Conservation (phyloP, 768 basidiomycete species). For the Tubosaeta sp. region DNA sequence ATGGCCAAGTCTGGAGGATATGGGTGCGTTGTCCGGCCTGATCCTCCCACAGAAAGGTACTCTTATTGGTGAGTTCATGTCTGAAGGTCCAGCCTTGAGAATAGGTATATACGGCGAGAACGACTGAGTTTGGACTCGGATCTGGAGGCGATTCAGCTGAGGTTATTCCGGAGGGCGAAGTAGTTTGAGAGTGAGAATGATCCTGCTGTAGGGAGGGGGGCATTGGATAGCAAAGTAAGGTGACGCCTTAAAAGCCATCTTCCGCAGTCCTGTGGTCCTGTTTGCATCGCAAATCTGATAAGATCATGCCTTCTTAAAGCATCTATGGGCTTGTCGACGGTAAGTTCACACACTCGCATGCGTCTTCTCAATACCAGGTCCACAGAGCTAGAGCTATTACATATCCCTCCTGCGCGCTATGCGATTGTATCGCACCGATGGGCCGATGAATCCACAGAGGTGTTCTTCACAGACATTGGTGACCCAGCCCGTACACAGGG, state of each 20-base stretch:
- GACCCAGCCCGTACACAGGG: slow-evolving; percentile 2
- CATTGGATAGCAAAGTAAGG: too few species aligned
- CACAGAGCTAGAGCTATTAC: slow-evolving; percentile 15
- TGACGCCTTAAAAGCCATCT: too few species aligned
- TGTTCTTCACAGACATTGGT: slow-evolving; percentile 24
- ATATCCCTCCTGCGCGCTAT: slow-evolving; percentile 4
- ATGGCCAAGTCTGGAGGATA: not conserved
- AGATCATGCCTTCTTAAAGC: too few species aligned
- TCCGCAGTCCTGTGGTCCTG: too few species aligned
- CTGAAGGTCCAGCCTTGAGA: not conserved
- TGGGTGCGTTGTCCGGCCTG: not conserved
- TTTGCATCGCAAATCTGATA: too few species aligned
- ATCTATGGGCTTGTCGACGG: too few species aligned
- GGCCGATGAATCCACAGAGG: slow-evolving; percentile 19
- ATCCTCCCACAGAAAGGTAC: not conserved
- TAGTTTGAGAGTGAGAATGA: not conserved
- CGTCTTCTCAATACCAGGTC: slow-evolving; percentile 20
- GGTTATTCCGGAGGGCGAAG: too few species aligned
- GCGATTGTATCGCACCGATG: slow-evolving; percentile 29
- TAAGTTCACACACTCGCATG: slow-evolving; percentile 7
- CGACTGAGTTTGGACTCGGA: not conserved
- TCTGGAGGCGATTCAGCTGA: too few species aligned
- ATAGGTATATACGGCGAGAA: not conserved
- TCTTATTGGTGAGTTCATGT: not conserved
- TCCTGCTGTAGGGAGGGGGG: too few species aligned